Percentiles rank a stretch among this genome's conserved stretches.
phyloP scores from a whole-genome alignment of 768 basidiomycete species.

The Saitozyma sp. region DNA sequence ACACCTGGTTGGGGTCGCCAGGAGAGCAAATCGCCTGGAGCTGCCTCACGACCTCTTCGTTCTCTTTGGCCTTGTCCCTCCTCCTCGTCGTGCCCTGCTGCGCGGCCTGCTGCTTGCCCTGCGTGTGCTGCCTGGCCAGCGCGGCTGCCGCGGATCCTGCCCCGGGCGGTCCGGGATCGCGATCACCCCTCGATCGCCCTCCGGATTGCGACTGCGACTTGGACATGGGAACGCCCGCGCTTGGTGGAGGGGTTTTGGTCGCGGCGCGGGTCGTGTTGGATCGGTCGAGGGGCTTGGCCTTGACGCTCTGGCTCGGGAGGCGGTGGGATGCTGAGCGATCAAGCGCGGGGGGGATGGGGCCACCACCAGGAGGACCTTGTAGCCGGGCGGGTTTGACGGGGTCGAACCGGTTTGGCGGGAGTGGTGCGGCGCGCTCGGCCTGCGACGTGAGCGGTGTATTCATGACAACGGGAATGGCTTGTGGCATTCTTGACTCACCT shows the following conservation, averaged over 20 bases:
- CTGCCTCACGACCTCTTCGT: constrained; percentile 80
- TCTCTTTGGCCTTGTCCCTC: constrained; percentile 73
- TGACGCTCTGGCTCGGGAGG: constrained; percentile 68
- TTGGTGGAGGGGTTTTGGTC: constrained; percentile 39
- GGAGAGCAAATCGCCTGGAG: constrained; percentile 94
- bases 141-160: constrained; percentile 64
- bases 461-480: too few relatives aligned
- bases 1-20: constrained; percentile 91
- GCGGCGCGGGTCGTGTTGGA: constrained; percentile 76
- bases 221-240: constrained; percentile 24
- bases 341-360: constrained; percentile 46
- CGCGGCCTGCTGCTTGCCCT: constrained; percentile 29
- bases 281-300: constrained; percentile 74
- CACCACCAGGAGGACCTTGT: constrained; percentile 42
- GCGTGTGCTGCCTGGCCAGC: constrained; percentile 35
- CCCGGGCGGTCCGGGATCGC: constrained; percentile 52
- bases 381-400: constrained; percentile 35
- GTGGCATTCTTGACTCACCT: constrained; percentile 6
- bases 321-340: constrained; percentile 68
- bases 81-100: constrained; percentile 69
- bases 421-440: constrained; percentile 37
- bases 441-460: constrained; percentile 4
- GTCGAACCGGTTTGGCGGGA: constrained; percentile 29
- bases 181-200: constrained; percentile 14
- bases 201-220: constrained; percentile 33